Base-by-base conservation (phyloP, 2,329 filamentous ascomycete species). In the Colletotrichum plurivorum region DNA sequence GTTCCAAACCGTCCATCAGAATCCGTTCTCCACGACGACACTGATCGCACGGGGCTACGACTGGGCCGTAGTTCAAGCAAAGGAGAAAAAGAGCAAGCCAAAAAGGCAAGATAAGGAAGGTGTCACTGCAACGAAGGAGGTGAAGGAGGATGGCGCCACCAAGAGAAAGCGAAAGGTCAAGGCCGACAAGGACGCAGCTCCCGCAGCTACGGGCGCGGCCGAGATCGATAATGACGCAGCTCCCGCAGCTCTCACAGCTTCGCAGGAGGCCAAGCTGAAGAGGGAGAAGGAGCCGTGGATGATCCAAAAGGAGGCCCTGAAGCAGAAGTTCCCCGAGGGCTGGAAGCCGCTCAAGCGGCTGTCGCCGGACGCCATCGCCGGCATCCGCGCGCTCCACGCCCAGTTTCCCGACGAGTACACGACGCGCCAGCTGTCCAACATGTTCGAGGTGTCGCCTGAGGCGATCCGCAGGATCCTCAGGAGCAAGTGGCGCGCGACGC, bases 341-440 rank as follows among this genome's bases (percentile, higher is more conserved):
- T 99, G 95, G 95, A 86, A 87, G 31, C 95, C 96, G 36, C 87
- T 88, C 56, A 98, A 97, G 80, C 91, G 91, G 67, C 87, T 99
- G 10, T 98, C 96, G 0, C 96, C 96, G 0, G 95, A 98, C 79
- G 94, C 95, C 1, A 84, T 98, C 39, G 91, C 93, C n/a, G 95
- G 94, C 49, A 97, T 99, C 73, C 90, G 94, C 49, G 91, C 93
- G 20, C 84, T 99, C 41, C 90, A 98, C 78, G 83, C 87, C 27
- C 90, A 94, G 73, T 92, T 94, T 71, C 94, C 95, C 0, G 87
- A 92, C 2, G 85, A 87, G 66, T 98, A 94, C 82, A 93, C 92
- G 4, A 97, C 93, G 0, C 80, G 86, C 16, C 86, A 89, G 41
- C 89, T 98, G 15, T 89, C 95, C 0, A 77, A 90, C 1, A 89